Conservation (phyloP, 495 filamentous ascomycete species). For the Penicillium angulare region DNA sequence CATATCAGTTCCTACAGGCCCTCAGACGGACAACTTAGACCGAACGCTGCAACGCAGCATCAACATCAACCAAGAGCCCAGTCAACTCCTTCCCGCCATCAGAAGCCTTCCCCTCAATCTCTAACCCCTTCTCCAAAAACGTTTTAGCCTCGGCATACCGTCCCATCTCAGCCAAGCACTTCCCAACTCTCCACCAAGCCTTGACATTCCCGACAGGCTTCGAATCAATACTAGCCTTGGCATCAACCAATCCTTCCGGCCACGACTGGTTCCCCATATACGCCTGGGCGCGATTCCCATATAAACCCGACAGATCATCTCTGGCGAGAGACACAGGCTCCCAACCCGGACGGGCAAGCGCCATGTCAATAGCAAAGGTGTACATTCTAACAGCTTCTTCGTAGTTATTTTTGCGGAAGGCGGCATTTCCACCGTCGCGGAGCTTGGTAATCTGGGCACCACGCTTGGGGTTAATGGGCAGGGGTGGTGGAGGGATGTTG, state of each 20-base stretch:
- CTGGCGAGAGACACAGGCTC: conserved; percentile 77
- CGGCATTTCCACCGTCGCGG: conserved; percentile 79
- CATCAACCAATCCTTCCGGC: conserved; percentile 80
- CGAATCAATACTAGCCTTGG: conserved; percentile 83
- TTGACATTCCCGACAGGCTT: conserved; percentile 86
- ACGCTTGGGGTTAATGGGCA: conserved; percentile 83
- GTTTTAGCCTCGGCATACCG: conserved; percentile 75
- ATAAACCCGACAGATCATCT: conserved; percentile 78
- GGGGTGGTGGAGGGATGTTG: conserved; percentile 72
- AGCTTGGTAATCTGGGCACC: conserved; percentile 83
- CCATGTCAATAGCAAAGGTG: conserved; percentile 83
- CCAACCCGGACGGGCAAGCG: conserved; percentile 75
- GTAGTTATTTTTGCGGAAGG: conserved; percentile 73
- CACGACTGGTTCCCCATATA: conserved; percentile 76
- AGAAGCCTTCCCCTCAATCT: conserved; percentile 75
- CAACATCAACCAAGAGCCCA: conserved; percentile 68
- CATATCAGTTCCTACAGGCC: not conserved
- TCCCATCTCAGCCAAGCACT: conserved; percentile 87
- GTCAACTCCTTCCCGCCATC: conserved; percentile 61
- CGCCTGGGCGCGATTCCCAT: conserved; percentile 86
- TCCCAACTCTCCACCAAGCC: conserved; percentile 86
- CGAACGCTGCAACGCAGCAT: conserved; percentile 38
- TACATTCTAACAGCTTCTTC: conserved; percentile 78
- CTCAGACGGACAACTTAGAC: not conserved
- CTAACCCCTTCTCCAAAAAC: conserved; percentile 70